Evolutionary conservation across 2,329 filamentous ascomycete species (phyloP), one percentile per base, ranked within the genome.

Genomic region (Cytospora chrysosperma): DNA sequence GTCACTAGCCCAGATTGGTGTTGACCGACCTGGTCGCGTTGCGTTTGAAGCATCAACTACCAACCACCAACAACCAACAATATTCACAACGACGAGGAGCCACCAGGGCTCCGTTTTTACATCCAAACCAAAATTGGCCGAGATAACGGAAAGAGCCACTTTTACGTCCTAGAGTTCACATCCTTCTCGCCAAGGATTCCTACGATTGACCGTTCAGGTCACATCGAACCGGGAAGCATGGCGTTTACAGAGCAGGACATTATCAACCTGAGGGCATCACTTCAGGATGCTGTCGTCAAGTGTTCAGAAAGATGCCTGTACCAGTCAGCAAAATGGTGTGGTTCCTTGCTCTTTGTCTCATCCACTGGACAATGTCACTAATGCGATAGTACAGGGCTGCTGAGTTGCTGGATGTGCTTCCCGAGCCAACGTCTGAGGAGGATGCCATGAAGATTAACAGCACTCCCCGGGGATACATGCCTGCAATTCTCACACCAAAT

Each of bases 231-330:
- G 54, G 56, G 65, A 68, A 65, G 49, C n/a, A 87, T 87, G 85
- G 76, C 78, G 64, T 78, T 88, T 65, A 85, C 79, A 63, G 77
- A 82, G 60, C 78, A 82, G 66, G 85, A 88, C 66, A 79, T 82
- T 52, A 77, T 80, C 57, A 88, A 92, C 72, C 81, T 96, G 65
- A 87, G 89, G 72, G 84, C 83, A 43, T 86, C 91, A 37, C 82
- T 97, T 51, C 92, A 96, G 74, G 89, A 93, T 71, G 92, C 94
- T 32, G 89, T 95, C 3, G 83, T 95, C 27, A 93, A 93, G 73
- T 98, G 93, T 78, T 96, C 93, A 1, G 95, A 99, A 74, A 84
- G 95, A 75, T 97, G 95, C 75, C 84, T 99, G 15, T 98, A 97
- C 73, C 93, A 97, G 72, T 95, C 94, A 8, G 89, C 95, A 30